Conservation (phyloP, 257 asterid genomes). For the Solanum pimpinellifolium region DNA sequence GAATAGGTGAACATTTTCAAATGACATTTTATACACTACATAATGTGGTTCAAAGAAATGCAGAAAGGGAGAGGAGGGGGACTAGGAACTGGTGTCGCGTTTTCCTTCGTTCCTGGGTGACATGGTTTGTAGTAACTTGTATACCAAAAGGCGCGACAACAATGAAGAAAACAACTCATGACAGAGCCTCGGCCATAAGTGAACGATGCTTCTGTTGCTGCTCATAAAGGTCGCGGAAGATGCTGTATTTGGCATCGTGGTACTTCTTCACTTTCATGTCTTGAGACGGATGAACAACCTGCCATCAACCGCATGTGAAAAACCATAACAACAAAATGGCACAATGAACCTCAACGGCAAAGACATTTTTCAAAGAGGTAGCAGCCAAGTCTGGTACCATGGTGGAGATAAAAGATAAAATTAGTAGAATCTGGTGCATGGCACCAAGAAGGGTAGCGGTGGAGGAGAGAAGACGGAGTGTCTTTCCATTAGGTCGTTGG, state of each 20-base stretch:
- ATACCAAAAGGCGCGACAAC: background rate
- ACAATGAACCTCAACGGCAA: background rate
- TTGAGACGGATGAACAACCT: constrained; percentile 75
- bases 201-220: constrained; percentile 75
- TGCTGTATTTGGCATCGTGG: constrained; percentile 74
- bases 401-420: background rate
- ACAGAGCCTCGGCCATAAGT: constrained; percentile 60
- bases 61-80: background rate
- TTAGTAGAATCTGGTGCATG: background rate
- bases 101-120: background rate
- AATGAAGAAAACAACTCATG: background rate
- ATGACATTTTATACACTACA: background rate
- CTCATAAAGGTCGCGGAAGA: constrained; percentile 71
- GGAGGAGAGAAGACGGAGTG: background rate
- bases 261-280: constrained; percentile 64
- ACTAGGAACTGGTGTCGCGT: background rate
- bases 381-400: background rate
- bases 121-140: background rate
- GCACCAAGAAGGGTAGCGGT: background rate
- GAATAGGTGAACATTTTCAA: background rate
- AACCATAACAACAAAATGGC: background rate
- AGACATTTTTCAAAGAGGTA: background rate
- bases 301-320: background rate
- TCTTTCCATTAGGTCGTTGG: background rate
- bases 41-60: background rate